Conservation (phyloP, 257 asterid species). For the Petunia axillaris region DNA sequence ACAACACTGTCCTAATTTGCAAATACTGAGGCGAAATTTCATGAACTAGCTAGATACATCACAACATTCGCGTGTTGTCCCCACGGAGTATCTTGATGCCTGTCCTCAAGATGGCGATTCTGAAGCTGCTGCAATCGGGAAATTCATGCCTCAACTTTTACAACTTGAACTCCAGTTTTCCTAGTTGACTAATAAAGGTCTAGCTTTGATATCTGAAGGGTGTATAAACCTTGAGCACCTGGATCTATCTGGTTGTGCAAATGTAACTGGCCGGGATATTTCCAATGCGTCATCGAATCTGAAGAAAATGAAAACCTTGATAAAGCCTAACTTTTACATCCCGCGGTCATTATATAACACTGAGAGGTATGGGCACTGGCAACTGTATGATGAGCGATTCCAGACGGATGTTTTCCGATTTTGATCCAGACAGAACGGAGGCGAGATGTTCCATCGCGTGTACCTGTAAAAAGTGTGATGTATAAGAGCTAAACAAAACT, state of each 20-base stretch:
- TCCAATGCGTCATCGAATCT: slow-evolving; percentile 48
- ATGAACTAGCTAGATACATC: slow-evolving; percentile 83
- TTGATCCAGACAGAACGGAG: slow-evolving; percentile 39
- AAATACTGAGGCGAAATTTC: slow-evolving; percentile 55
- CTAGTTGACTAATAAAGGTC: slow-evolving; percentile 70
- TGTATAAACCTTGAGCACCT: slow-evolving; percentile 64
- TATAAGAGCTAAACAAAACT: not conserved
- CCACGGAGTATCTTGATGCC: slow-evolving; percentile 62
- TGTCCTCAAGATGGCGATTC: slow-evolving; percentile 85
- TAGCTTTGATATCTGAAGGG: slow-evolving; percentile 61
- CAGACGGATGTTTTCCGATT: slow-evolving; percentile 78
- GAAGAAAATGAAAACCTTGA: slow-evolving; percentile 63
- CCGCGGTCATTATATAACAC: slow-evolving; percentile 59
- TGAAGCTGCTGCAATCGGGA: slow-evolving; percentile 79
- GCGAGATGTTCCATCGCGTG: not conserved
- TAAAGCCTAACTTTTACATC: slow-evolving; percentile 67
- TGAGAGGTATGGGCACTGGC: slow-evolving; percentile 87
- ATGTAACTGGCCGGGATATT: slow-evolving; percentile 67
- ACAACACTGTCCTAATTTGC: slow-evolving; percentile 51
- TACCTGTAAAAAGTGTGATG: not conserved
- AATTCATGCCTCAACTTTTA: slow-evolving; percentile 65
- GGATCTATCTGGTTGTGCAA: slow-evolving; percentile 75
- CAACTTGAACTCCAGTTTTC: slow-evolving; percentile 74
- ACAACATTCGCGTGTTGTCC: slow-evolving; percentile 60
- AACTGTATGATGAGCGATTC: slow-evolving; percentile 77